Conservation (phyloP, 2,329 filamentous ascomycete genomes). For the Akanthomyces muscarius region DNA sequence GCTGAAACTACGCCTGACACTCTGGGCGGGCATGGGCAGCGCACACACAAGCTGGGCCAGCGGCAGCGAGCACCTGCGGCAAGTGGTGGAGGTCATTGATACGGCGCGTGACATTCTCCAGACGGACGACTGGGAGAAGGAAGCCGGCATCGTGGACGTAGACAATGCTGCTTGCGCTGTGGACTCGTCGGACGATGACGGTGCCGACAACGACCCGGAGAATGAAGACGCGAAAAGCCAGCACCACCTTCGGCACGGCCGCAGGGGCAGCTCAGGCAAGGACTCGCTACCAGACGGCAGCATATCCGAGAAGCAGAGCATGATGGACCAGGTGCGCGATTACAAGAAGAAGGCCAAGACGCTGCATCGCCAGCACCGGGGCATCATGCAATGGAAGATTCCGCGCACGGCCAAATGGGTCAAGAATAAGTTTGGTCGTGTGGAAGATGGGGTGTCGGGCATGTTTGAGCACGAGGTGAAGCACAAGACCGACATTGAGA, state of each 20-base stretch:
- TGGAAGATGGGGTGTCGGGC: constrained; percentile 55
- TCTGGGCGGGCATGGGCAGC: constrained; percentile 35
- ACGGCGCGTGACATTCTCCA: constrained; percentile 34
- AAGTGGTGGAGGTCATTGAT: constrained; percentile 46
- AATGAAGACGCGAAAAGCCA: constrained; percentile 11
- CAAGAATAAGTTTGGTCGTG: constrained; percentile 50
- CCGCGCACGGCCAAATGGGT: constrained; percentile 47
- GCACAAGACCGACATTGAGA: constrained; percentile 60
- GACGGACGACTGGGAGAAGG: constrained; percentile 30
- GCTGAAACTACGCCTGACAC: constrained; percentile 37
- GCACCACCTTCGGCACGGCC: neutral
- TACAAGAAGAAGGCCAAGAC: constrained; percentile 57
- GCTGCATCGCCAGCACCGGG: constrained; percentile 62
- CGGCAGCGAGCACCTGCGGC: constrained; percentile 31
- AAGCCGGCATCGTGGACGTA: constrained; percentile 34
- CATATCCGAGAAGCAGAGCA: constrained; percentile 39
- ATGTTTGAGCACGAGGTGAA: constrained; percentile 53
- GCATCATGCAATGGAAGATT: constrained; percentile 67
- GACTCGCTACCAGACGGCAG: constrained; percentile 33
- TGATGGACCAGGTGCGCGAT: constrained; percentile 51
- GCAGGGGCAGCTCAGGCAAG: constrained; percentile 20
- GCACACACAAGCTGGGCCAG: constrained; percentile 35
- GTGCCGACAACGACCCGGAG: constrained; percentile 13
- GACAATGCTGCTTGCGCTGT: constrained; percentile 28
- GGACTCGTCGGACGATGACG: constrained; percentile 24